phyloP scores from a whole-genome alignment of 2,329 filamentous ascomycete genomes.

The Pleurostoma richardsiae region DNA sequence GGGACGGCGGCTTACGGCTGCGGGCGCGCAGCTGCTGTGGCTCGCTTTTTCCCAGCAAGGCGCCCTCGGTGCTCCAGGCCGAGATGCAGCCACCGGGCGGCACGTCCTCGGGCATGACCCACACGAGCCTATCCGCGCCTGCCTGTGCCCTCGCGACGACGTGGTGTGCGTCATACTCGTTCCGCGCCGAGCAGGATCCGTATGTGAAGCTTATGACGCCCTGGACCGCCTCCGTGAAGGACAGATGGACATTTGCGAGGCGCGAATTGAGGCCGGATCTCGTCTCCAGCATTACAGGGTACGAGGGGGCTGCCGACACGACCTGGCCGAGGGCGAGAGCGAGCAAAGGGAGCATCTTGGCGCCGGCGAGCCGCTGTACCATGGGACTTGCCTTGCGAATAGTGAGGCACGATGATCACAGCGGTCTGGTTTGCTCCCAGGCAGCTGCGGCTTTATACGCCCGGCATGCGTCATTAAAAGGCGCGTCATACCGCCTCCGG shows the following conservation, averaged over 20 bases:
- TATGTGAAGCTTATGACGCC: constrained; percentile 25
- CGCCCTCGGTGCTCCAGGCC: constrained; percentile 25
- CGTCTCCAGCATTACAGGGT: constrained; percentile 23
- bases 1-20: constrained; percentile 14
- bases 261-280: constrained; percentile 23
- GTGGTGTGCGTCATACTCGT: constrained; percentile 17
- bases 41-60: constrained; percentile 27
- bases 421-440: no score
- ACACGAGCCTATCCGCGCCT: constrained; percentile 21
- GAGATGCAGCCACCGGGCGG: constrained; percentile 31
- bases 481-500: no score
- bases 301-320: constrained; percentile 1
- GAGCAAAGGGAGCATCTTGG: neutral
- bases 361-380: neutral
- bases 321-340: constrained; percentile 1
- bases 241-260: constrained; percentile 26
- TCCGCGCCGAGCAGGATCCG: constrained; percentile 18
- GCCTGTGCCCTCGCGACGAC: constrained; percentile 13
- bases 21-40: constrained; percentile 20
- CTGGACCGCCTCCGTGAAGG: constrained; percentile 14
- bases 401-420: no score
- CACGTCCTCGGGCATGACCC: constrained; percentile 23
- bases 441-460: no score
- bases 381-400: no score
- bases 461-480: no score